Conservation (phyloP, 495 filamentous ascomycete genomes). For the Stereocaulon alpinum region DNA sequence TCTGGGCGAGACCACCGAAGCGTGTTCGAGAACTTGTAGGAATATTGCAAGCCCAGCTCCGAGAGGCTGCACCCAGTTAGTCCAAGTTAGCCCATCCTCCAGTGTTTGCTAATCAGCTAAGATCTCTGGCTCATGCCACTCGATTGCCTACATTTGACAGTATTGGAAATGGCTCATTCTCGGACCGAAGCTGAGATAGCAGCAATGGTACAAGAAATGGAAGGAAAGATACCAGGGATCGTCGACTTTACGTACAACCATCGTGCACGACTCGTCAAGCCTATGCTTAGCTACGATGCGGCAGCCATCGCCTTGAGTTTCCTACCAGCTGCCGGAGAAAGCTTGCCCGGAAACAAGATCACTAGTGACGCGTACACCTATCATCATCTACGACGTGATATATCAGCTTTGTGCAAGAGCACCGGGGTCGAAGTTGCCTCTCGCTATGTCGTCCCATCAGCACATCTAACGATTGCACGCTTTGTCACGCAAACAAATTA, state of each 20-base stretch:
- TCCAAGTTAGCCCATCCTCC: background rate
- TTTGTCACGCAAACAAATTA: conserved; percentile 53
- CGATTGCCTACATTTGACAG: conserved; percentile 71
- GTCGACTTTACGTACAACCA: conserved; percentile 51
- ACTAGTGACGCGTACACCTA: conserved; percentile 61
- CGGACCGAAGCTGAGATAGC: conserved; percentile 52
- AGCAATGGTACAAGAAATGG: conserved; percentile 43
- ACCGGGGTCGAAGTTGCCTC: conserved; percentile 54
- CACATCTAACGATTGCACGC: conserved; percentile 77
- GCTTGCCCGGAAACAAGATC: conserved; percentile 22
- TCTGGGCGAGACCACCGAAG: conserved; percentile 76
- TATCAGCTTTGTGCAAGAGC: conserved; percentile 48
- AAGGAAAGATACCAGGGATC: conserved; percentile 39
- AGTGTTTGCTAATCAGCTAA: conserved; percentile 24
- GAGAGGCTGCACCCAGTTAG: background rate
- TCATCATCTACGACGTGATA: conserved; percentile 77
- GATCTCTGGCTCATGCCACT: conserved; percentile 79
- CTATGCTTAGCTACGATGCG: conserved; percentile 72
- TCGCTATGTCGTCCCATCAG: conserved; percentile 76
- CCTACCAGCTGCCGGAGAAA: conserved; percentile 59
- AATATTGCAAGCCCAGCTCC: conserved; percentile 56
- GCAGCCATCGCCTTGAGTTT: conserved; percentile 79
- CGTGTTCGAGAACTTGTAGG: conserved; percentile 54
- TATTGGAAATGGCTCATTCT: conserved; percentile 69
- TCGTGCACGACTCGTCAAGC: conserved; percentile 66